Evolutionary conservation across 208 protist species (phyloP).

Genomic region (Acanthamoeba triangularis): DNA sequence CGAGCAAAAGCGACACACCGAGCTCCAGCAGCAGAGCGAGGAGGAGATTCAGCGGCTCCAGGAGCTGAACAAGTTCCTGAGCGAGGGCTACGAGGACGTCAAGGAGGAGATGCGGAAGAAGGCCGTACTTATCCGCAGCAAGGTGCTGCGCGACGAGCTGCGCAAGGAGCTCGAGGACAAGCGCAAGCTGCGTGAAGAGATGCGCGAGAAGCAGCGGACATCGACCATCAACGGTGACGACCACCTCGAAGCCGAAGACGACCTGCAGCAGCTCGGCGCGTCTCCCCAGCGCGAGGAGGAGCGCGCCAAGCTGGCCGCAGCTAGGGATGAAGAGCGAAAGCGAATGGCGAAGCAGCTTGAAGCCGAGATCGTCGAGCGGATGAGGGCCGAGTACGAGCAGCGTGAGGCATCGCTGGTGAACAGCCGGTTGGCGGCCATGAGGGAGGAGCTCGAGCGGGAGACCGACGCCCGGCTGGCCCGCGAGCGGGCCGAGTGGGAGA

Average conservation of each 20-base stretch:
- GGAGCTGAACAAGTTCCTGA: slow-evolving; percentile 49
- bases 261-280: background rate
- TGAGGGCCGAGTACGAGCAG: slow-evolving; percentile 15
- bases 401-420: background rate
- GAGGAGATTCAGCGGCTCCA: background rate
- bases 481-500: background rate
- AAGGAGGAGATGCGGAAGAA: slow-evolving; percentile 60
- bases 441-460: background rate
- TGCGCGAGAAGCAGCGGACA: background rate
- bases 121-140: slow-evolving; percentile 12
- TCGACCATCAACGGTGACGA: background rate
- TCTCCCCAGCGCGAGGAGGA: background rate
- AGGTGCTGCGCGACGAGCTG: slow-evolving; percentile 35
- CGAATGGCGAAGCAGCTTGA: background rate
- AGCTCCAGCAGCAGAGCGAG: background rate
- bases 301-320: background rate
- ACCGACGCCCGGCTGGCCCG: background rate
- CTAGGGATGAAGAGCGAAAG: background rate
- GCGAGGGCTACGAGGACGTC: slow-evolving; percentile 32
- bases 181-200: slow-evolving; percentile 10
- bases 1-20: background rate
- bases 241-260: background rate
- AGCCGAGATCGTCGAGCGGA: background rate
- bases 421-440: background rate
- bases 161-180: slow-evolving; percentile 36